A percentile compares a stretch with the other conserved stretches of the same genome.
phyloP scores from a whole-genome alignment of 768 basidiomycete species.

The Macrolepiota fuliginosa region DNA sequence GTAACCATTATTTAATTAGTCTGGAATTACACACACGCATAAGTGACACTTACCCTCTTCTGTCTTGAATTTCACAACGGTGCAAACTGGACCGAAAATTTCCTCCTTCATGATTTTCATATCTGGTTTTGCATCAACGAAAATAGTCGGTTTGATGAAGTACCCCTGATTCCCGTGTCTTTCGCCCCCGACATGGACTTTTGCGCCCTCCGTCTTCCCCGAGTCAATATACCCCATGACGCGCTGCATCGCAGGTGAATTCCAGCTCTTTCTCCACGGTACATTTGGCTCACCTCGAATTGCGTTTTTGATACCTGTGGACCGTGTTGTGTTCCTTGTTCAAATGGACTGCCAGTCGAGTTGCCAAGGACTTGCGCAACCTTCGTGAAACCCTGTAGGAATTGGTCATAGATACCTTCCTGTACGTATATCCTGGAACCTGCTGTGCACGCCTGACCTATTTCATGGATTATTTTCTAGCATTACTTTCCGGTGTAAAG shows the following conservation, averaged over 20 bases:
- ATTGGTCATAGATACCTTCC: conserved; percentile 74
- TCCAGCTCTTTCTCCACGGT: not conserved
- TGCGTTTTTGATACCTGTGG: conserved; percentile 72
- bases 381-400: conserved; percentile 55
- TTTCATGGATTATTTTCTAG: not conserved
- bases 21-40: not conserved
- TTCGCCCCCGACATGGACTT: conserved; percentile 62
- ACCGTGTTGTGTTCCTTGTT: conserved; percentile 53
- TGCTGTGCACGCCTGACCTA: conserved; percentile 72
- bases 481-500: not conserved
- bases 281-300: conserved; percentile 45
- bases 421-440: conserved; percentile 85
- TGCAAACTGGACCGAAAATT: conserved; percentile 82
- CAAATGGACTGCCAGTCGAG: conserved; percentile 67
- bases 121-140: conserved; percentile 60
- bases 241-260: conserved; percentile 37
- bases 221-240: conserved; percentile 77
- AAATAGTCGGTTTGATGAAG: conserved; percentile 76
- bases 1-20: not conserved
- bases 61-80: conserved; percentile 73
- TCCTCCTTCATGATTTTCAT: conserved; percentile 78
- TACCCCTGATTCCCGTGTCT: conserved; percentile 47
- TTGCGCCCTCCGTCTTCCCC: conserved; percentile 73
- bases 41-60: conserved; percentile 34
- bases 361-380: conserved; percentile 45